Percentiles rank a stretch among this genome's conserved stretches.
Conservation (phyloP, 2,329 filamentous ascomycete species). For the Ophiostoma perfectum region DNA sequence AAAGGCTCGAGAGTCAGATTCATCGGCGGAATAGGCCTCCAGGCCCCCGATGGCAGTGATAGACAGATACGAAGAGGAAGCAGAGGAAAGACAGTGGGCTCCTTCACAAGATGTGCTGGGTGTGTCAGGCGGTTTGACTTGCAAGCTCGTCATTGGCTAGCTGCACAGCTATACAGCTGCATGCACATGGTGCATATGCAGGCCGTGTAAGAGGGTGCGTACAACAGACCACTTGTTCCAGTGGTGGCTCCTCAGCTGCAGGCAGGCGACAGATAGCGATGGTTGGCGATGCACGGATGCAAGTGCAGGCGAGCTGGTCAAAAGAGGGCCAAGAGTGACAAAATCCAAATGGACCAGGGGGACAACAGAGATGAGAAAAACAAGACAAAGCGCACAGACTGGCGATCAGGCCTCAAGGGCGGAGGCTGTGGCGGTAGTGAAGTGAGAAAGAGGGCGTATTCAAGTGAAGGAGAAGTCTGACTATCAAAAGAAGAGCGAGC, state of each 20-base stretch:
- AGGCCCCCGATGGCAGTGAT: constrained; percentile 10
- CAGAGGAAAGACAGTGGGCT: constrained; percentile 13
- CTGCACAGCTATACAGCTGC: constrained; percentile 15
- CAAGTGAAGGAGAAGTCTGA: constrained; percentile 2
- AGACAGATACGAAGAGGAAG: background rate
- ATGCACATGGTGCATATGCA: constrained; percentile 20
- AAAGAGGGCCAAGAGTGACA: background rate
- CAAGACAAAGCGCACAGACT: background rate
- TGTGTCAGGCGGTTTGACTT: constrained; percentile 28
- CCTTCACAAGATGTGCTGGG: constrained; percentile 9
- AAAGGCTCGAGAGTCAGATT: background rate
- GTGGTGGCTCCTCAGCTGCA: constrained; percentile 20
- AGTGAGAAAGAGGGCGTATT: constrained; percentile 8
- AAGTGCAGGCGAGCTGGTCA: constrained; percentile 13
- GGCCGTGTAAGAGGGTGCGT: constrained; percentile 23
- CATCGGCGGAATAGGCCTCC: background rate
- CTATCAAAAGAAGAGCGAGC: constrained; percentile 10
- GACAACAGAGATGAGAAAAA: background rate
- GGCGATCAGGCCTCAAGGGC: constrained; percentile 1
- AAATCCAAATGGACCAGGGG: background rate
- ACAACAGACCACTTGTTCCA: constrained; percentile 22
- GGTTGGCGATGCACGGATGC: constrained; percentile 15
- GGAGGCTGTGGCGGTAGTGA: constrained; percentile 2
- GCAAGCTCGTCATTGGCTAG: constrained; percentile 25
- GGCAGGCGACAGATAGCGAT: constrained; percentile 18